Base-by-base conservation (phyloP, 2,329 filamentous ascomycete genomes). In the Beauveria sp. region DNA sequence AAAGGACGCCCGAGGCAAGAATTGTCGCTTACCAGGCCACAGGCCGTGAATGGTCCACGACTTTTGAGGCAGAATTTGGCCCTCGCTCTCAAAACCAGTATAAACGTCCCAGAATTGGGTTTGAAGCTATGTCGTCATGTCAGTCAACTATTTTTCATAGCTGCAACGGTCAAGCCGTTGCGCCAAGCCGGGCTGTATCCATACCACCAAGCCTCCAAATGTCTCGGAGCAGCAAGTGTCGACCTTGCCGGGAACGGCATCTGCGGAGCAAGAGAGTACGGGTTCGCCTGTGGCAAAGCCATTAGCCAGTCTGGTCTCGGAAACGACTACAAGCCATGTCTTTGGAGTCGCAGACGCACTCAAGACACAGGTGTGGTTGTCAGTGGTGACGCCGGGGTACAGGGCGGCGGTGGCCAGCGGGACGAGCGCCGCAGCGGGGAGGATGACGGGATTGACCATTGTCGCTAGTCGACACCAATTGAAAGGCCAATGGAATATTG, bases 51-150 rank as follows among this genome's bases (percentile, higher is more conserved):
- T 74, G 0, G 80, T 82, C 81, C 83, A 88, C 3, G 77, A 75
- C 49, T 84, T 72, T 50, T 74, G 70, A 1, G 86, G 86, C 8
- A 87, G 76, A 24, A 84, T 68, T 68, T 89, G 85, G 10, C 83
- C 83, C 61, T 80, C 59, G 14, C 71, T 69, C 69, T 88, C 85
- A 38, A 79, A 75, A 3, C 85, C 85, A 0, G 86, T 88, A 68
- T 85, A 85, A 0, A 82, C 84, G 66, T 79, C 75, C 86, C 86
- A 89, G 71, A 84, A 86, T 65, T 88, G 85, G 0, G 86, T 88
- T 61, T 75, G 75, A 3, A 88, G 75, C 66, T 77, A 26, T 14
- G 42, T 46, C 2, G 20, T 10, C 9, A 18, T 28, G 54, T 61
- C 22, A 54, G 56, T 28, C 47, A 50, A 22, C 47, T 16, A 40